These are phyloP conservation scores for Aspergillus persii DNA, from an alignment of 2,329 filamentous ascomycete species.

Conservation along the genomic window DNA sequence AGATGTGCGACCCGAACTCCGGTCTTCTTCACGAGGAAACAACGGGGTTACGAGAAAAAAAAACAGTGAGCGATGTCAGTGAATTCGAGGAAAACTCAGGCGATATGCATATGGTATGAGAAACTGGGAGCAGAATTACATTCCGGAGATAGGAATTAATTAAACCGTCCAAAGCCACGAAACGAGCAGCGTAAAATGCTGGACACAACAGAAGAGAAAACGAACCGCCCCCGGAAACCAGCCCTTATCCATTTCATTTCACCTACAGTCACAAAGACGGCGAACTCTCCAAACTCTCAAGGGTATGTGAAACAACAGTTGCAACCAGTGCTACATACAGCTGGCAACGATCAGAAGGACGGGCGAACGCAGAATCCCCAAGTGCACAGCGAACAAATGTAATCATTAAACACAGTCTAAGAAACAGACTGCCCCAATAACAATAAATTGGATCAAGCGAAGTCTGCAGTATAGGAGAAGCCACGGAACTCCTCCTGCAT, in stretches of 20 bases:
- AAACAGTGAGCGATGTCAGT: too few species aligned
- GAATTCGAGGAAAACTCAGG: too few species aligned
- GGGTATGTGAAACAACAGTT: conserved; percentile 27
- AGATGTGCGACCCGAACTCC: neutral
- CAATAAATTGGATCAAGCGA: conserved; percentile 56
- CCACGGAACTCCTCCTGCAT: conserved; percentile 99
- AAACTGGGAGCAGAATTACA: conserved; percentile 10
- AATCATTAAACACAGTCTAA: conserved; percentile 10
- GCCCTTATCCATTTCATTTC: conserved; percentile 15
- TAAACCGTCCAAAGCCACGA: conserved; percentile 5
- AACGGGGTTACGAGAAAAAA: neutral
- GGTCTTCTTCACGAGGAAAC: neutral
- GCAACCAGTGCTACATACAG: conserved; percentile 20
- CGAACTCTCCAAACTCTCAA: conserved; percentile 26
- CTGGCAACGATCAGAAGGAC: conserved; percentile 20
- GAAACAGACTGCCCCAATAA: conserved; percentile 8
- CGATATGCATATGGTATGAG: neutral
- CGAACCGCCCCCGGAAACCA: conserved; percentile 9
- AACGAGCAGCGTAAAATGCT: conserved; percentile 12
- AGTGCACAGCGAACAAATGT: conserved; percentile 8
- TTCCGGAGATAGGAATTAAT: conserved; percentile 12
- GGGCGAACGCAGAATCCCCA: conserved; percentile 18
- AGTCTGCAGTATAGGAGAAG: conserved; percentile 95
- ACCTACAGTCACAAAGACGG: conserved; percentile 17
- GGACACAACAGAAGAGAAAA: conserved; percentile 9